A percentile compares a stretch with the other conserved stretches of the same genome.
phyloP scores from a whole-genome alignment of 805 yeast genomes.

The Brettanomyces naardenensis region DNA sequence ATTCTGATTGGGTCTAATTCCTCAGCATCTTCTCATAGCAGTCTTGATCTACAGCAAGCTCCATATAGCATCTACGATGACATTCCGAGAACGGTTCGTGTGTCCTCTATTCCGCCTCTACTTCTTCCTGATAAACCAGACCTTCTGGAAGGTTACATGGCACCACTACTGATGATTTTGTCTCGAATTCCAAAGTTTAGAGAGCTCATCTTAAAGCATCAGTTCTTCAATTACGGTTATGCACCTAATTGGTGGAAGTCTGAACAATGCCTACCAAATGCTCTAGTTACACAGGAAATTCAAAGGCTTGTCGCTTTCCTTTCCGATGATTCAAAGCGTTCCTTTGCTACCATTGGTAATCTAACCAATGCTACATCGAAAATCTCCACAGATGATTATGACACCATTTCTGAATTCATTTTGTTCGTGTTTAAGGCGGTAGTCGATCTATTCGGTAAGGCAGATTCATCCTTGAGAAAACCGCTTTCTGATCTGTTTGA shows the following conservation, averaged over 20 bases:
- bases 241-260: slow-evolving; percentile 33
- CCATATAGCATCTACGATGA: slow-evolving; percentile 27
- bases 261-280: slow-evolving; percentile 19
- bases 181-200: slow-evolving; percentile 30
- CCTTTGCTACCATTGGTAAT: slow-evolving; percentile 30
- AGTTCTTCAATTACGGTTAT: slow-evolving; percentile 28
- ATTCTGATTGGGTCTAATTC: slow-evolving; percentile 1
- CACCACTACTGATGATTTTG: slow-evolving; percentile 33
- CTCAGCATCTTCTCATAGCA: slow-evolving; percentile 4
- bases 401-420: slow-evolving; percentile 21
- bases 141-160: slow-evolving; percentile 31
- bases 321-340: slow-evolving; percentile 26
- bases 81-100: slow-evolving; percentile 18
- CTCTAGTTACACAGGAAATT: slow-evolving; percentile 27
- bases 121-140: slow-evolving; percentile 28
- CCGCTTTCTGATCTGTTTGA: slow-evolving; percentile 13
- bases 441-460: slow-evolving; percentile 12
- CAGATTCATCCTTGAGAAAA: slow-evolving; percentile 8
- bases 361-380: slow-evolving; percentile 25
- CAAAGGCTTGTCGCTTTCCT: slow-evolving; percentile 33
- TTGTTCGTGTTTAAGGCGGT: slow-evolving; percentile 16
- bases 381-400: slow-evolving; percentile 20
- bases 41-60: slow-evolving; percentile 3
- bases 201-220: slow-evolving; percentile 22
- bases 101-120: slow-evolving; percentile 21